Base-by-base conservation (phyloP, 106 monocot genomes). In the Apostasia ramifera region DNA sequence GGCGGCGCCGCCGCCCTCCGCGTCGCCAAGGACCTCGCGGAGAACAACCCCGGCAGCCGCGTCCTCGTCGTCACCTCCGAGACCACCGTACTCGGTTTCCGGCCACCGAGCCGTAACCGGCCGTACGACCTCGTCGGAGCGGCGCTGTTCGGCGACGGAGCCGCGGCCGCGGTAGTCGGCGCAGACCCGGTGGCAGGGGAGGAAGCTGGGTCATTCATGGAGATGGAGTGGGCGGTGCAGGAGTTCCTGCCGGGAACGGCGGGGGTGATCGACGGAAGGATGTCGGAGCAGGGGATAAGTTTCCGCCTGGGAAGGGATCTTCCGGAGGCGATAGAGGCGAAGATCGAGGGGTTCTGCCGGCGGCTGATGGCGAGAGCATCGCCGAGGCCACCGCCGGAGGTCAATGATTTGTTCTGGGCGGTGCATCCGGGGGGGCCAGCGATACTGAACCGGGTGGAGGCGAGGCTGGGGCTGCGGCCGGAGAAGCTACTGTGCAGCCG, bases 381-480 rank as follows among this genome's bases (percentile, higher is more conserved):
- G 41, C 53, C 42, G 39, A 79, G 80, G 9, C 40, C 44, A 5
- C n/a, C 13, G 62, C 44, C 8, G 69, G 85, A 81, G 0, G 88
- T 75, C 53, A 80, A 91, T 13, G 83, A 86, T 40, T 69, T 91
- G 77, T 94, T 94, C 67, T 94, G 91, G 94, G 81, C 83, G 5
- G 91, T 94, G 64, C 94, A 91, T 48, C 90, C 94, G 1, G 94
- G 94, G 13, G 94, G 91, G 1, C 94, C 91, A 9, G 94, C 94
- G 42, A 94, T 94, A 75, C 70, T 94, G 71, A 85, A 81, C 61
- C 66, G 75, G 77, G 14, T 88, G 46, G 94, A 91, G 88, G 75
- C 55, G 47, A 66, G 77, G 42, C 77, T 91, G 2, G 81, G 78
- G 10, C 15, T 94, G 77, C n/a, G 40, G 72, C 69, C 79, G n/a